Base-by-base conservation (phyloP, 2,329 filamentous ascomycete species). In the Pseudopithomyces maydicus region DNA sequence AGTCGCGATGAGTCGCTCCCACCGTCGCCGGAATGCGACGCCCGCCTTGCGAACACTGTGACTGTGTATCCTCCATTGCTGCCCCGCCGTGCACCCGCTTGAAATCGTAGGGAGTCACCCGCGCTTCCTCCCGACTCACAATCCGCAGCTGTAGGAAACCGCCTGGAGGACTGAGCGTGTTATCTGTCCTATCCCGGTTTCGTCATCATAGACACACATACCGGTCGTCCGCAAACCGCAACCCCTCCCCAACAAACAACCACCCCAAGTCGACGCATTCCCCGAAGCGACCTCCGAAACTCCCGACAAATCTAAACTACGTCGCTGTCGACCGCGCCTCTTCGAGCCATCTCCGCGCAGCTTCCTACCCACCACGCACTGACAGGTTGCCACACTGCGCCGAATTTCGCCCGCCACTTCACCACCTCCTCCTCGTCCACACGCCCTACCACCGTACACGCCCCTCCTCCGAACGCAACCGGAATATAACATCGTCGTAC, bases 171-270 rank as follows among this genome's bases (percentile, higher is more conserved):
- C 29, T 54, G 55, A 52, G 54, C 53, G 52, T 56, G 43, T 54
- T 53, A 58, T 66, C 69, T 61, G 33, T 45, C 61, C 65, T 66
- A 66, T 65, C 62, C 64, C 58, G 64, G 60, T 61, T 68, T 72
- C 71, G 68, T 73, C 71, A 73, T 64, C 58, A 59, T 71, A 58
- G 66, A 69, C 48, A 55, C 54, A 15, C 47, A 59, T 44, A 66
- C 59, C 61, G 47, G 54, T 60, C 61, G 54, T 57, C 61, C 67
- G 54, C 54, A 52, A 44, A 64, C 53, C 29, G 45, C 45, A 15
- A 51, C 54, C 49, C 46, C 45, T 32, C 33, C 20, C 42, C 26
- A 20, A 52, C 46, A 50, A 57, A 43, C 58, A 33, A 29, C 26
- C 42, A 19, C 39, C 41, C 6, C 23, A n/a, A 22, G 2, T 20